Evolutionary conservation across 441 rosid genomes (phyloP).

Genomic region (Populus hybrid): DNA sequence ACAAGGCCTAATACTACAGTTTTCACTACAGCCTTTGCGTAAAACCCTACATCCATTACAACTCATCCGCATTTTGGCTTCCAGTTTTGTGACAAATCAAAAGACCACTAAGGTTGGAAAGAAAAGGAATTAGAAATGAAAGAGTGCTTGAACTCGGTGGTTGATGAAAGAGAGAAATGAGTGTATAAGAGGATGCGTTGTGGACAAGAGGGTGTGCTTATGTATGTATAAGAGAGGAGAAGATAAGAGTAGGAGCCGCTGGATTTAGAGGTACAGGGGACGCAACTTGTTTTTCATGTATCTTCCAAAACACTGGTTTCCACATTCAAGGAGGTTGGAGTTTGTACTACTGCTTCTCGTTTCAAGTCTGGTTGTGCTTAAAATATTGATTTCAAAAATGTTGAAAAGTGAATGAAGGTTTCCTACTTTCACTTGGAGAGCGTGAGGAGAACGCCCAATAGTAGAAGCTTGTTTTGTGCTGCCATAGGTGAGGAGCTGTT

Average conservation of each 20-base stretch:
- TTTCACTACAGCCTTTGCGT: constrained; percentile 55
- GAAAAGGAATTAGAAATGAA: not conserved
- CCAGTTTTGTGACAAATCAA: not conserved
- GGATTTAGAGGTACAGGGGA: constrained; percentile 38
- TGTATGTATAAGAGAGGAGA: not conserved
- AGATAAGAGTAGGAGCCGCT: constrained; percentile 36
- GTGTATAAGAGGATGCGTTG: constrained; percentile 1
- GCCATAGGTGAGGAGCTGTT: not conserved
- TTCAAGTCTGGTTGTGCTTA: no score
- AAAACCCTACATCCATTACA: constrained; percentile 64
- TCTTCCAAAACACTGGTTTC: constrained; percentile 34
- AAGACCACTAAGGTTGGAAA: not conserved
- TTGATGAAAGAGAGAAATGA: constrained; percentile 5
- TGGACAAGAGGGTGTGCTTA: not conserved
- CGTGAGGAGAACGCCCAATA: constrained; percentile 6
- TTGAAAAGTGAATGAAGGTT: no score
- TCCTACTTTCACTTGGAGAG: not conserved
- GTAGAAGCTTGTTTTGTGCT: not conserved
- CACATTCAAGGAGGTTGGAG: constrained; percentile 26
- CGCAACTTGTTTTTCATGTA: constrained; percentile 31
- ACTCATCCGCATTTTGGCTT: constrained; percentile 44
- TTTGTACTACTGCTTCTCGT: not conserved
- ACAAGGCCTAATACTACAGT: constrained; percentile 50
- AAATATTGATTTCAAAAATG: not conserved
- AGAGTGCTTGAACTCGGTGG: constrained; percentile 7